These are phyloP conservation scores for Beauveria brongniartii DNA, from an alignment of 2,329 filamentous ascomycete genomes.

Conservation along the genomic window DNA sequence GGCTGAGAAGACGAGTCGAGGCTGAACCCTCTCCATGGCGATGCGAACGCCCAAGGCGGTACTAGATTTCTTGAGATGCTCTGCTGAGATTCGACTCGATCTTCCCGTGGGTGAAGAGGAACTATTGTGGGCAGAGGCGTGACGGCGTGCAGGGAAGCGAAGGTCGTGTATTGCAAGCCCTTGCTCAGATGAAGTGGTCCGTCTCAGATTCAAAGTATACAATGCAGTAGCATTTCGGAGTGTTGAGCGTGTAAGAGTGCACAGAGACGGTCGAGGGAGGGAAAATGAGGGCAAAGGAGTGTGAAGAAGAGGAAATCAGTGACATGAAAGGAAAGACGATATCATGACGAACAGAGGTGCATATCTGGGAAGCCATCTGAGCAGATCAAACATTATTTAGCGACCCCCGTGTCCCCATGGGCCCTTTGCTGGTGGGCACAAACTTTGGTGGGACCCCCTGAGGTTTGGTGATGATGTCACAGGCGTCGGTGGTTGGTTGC, in stretches of 20 bases:
- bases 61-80: not conserved
- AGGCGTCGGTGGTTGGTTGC: not conserved
- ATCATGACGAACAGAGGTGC: not conserved
- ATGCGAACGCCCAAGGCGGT: not conserved
- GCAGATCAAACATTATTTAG: not conserved
- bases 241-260: not conserved
- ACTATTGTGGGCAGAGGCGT: not conserved
- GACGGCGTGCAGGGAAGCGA: not conserved
- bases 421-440: not conserved
- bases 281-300: not conserved
- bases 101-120: not conserved
- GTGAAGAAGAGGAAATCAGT: not conserved
- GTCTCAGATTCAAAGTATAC: not conserved
- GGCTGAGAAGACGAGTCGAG: not conserved
- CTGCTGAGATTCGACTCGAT: not conserved
- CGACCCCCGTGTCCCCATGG: not conserved
- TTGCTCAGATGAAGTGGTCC: not conserved
- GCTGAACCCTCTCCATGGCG: not conserved
- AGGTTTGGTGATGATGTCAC: constrained; percentile 6
- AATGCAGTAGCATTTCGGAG: not conserved
- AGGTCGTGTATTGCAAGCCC: not conserved
- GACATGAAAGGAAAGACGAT: not conserved
- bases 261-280: not conserved
- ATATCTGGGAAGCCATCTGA: not conserved
- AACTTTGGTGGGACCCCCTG: constrained; percentile 7